These are phyloP conservation scores for Pichia sp. DNA, from an alignment of 1,139 yeast species.

Conservation along the genomic window DNA sequence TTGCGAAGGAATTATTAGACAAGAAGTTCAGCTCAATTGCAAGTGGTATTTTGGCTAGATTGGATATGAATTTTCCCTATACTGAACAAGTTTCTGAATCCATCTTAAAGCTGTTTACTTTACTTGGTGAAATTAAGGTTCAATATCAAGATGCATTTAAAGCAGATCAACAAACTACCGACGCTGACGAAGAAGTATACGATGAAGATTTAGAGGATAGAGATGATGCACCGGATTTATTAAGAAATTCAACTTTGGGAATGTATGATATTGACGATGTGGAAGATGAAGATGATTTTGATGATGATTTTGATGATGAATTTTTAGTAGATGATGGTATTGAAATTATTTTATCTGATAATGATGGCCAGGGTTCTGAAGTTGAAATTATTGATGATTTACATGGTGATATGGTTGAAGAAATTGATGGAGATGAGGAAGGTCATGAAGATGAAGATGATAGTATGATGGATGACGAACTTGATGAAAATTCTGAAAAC, in stretches of 20 bases:
- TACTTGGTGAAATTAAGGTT: slow-evolving; percentile 57
- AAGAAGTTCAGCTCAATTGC: slow-evolving; percentile 55
- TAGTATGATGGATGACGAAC: slow-evolving; percentile 34
- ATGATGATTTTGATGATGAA: slow-evolving; percentile 35
- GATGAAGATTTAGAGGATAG: slow-evolving; percentile 50
- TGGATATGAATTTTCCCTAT: slow-evolving; percentile 69
- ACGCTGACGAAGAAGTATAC: slow-evolving; percentile 61
- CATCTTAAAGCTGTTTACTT: slow-evolving; percentile 55
- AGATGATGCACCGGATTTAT: slow-evolving; percentile 78
- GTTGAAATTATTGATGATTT: slow-evolving; percentile 31
- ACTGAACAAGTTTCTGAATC: slow-evolving; percentile 52
- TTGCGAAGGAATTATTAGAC: slow-evolving; percentile 62
- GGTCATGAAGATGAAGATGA: slow-evolving; percentile 34
- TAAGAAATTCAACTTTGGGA: slow-evolving; percentile 83
- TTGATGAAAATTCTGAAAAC: slow-evolving; percentile 37
- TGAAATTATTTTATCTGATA: slow-evolving; percentile 36
- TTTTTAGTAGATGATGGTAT: slow-evolving; percentile 18
- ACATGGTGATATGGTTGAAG: slow-evolving; percentile 1
- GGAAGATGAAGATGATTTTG: slow-evolving; percentile 49
- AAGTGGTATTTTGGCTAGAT: slow-evolving; percentile 50
- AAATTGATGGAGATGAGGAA: slow-evolving; percentile 13
- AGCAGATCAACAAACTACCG: slow-evolving; percentile 40
- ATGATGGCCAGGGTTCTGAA: slow-evolving; percentile 44
- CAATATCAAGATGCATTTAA: slow-evolving; percentile 53
- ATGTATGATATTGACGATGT: slow-evolving; percentile 85